These are phyloP conservation scores for Eucalyptus sp. DNA, from an alignment of 345 rosid species.

Conservation along the genomic window DNA sequence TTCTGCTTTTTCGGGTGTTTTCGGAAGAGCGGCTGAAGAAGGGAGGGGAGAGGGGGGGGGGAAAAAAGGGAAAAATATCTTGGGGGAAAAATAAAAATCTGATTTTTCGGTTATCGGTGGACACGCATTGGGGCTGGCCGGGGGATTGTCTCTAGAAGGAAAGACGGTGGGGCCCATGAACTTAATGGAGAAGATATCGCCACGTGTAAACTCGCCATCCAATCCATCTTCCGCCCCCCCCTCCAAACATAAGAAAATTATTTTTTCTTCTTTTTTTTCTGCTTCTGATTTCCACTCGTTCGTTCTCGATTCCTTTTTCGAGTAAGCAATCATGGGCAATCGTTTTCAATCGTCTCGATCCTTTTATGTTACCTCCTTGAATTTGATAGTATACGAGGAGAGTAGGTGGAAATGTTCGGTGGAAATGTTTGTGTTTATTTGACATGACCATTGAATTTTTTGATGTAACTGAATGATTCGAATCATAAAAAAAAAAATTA, in stretches of 20 bases:
- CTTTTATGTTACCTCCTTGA: not conserved
- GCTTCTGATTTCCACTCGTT: not conserved
- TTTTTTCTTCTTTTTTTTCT: not conserved
- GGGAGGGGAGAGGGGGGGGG: too few species aligned
- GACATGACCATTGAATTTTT: accelerated
- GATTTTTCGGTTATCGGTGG: not conserved
- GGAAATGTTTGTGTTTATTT: not conserved
- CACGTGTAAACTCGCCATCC: not conserved
- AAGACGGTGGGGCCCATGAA: not conserved
- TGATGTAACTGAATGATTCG: accelerated
- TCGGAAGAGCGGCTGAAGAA: too few species aligned
- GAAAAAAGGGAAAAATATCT: not conserved
- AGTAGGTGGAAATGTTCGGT: not conserved
- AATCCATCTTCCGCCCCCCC: not conserved
- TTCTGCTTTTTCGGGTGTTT: not conserved
- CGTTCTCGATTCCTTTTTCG: not conserved
- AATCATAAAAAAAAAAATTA: accelerated
- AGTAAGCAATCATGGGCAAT: not conserved
- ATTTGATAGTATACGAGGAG: not conserved
- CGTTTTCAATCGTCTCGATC: too few species aligned
- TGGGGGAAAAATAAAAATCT: not conserved
- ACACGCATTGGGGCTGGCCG: not conserved
- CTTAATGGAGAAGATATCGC: not conserved
- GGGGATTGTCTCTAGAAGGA: not conserved
- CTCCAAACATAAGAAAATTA: too few species aligned